phyloP scores from a whole-genome alignment of 805 yeast species.

The Candida pseudofarinosa region DNA sequence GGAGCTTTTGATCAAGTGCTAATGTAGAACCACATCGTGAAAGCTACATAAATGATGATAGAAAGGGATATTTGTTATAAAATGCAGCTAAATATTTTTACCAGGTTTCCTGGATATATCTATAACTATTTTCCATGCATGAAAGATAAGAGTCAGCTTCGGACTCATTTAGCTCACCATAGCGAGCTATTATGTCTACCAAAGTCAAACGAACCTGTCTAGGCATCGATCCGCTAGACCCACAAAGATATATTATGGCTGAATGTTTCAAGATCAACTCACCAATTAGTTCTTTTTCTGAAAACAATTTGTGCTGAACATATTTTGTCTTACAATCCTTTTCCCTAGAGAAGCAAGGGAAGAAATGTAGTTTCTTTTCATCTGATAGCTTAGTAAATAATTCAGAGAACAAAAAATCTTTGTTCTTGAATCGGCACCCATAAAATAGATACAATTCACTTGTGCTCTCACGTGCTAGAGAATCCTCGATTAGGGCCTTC shows the following conservation, averaged over 20 bases:
- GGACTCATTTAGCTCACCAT: constrained; percentile 36
- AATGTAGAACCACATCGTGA: too few relatives aligned
- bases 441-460: constrained; percentile 54
- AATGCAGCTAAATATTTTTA: constrained; percentile 19
- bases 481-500: constrained; percentile 57
- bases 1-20: too few relatives aligned
- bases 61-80: neutral
- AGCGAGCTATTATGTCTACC: constrained; percentile 52
- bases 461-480: constrained; percentile 11
- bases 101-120: constrained; percentile 91
- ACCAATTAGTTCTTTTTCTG: constrained; percentile 44
- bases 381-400: constrained; percentile 42
- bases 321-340: constrained; percentile 46
- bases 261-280: constrained; percentile 48
- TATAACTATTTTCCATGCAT: constrained; percentile 56
- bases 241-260: constrained; percentile 81
- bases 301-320: constrained; percentile 72
- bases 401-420: constrained; percentile 65
- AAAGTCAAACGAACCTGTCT: constrained; percentile 79
- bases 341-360: constrained; percentile 46
- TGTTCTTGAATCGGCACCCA: constrained; percentile 65
- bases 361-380: constrained; percentile 31
- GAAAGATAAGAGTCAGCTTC: constrained; percentile 49
- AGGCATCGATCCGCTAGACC: constrained; percentile 95
- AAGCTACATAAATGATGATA: neutral